Evolutionary conservation across 352 stramenopile species (phyloP).

Genomic region (Phytophthora idaei): DNA sequence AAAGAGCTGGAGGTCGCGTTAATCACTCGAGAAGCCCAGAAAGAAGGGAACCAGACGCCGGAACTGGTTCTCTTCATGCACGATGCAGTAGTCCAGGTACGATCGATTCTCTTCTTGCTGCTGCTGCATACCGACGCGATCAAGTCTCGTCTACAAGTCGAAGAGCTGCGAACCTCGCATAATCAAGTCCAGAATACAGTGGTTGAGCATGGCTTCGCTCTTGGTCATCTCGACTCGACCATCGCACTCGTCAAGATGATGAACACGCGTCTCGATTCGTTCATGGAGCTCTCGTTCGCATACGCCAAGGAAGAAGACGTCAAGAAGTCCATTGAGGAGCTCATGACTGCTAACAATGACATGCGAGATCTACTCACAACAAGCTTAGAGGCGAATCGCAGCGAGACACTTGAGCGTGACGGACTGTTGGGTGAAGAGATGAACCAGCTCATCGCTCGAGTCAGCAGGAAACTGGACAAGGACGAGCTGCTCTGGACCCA

Average conservation of each 20-base stretch:
- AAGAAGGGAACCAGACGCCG: slow-evolving; percentile 20
- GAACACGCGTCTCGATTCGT: slow-evolving; percentile 59
- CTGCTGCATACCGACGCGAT: slow-evolving; percentile 46
- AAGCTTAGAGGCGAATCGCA: slow-evolving; percentile 53
- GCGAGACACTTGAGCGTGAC: slow-evolving; percentile 54
- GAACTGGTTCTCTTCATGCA: slow-evolving; percentile 39
- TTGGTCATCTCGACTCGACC: slow-evolving; percentile 58
- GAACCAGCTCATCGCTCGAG: slow-evolving; percentile 59
- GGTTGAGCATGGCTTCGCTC: slow-evolving; percentile 46
- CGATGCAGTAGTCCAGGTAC: slow-evolving; percentile 69
- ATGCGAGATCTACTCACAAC: slow-evolving; percentile 48
- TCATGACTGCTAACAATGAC: slow-evolving; percentile 52
- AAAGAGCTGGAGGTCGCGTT: slow-evolving; percentile 38
- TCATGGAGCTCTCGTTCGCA: slow-evolving; percentile 66
- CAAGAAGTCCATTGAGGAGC: slow-evolving; percentile 72
- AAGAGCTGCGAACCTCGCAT: slow-evolving; percentile 41
- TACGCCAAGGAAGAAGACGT: slow-evolving; percentile 80
- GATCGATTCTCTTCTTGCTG: slow-evolving; percentile 58
- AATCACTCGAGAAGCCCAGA: slow-evolving; percentile 22
- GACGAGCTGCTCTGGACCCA: slow-evolving; percentile 80
- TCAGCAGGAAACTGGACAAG: slow-evolving; percentile 82
- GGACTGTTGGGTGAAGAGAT: slow-evolving; percentile 63
- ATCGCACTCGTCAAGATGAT: slow-evolving; percentile 70
- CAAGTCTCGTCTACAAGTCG: slow-evolving; percentile 42
- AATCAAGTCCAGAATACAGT: slow-evolving; percentile 39